Percentiles rank a stretch among this genome's conserved stretches.
These are phyloP conservation scores for Bruguiera sexangula DNA, from an alignment of 345 rosid genomes.

Conservation along the genomic window DNA sequence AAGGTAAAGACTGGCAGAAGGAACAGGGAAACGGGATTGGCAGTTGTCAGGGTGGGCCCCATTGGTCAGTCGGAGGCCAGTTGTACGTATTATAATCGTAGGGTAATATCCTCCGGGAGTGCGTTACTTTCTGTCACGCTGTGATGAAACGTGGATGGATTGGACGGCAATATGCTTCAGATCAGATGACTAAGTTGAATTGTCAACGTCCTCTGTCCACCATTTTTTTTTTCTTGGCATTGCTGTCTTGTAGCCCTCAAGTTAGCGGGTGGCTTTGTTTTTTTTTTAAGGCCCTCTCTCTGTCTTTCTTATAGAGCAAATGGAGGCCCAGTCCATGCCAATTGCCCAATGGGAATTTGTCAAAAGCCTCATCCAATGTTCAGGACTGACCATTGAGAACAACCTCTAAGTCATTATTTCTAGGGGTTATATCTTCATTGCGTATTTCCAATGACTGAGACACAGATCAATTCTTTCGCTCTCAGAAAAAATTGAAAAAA, in stretches of 20 bases:
- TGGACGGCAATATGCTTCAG: no score
- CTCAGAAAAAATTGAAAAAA: no score
- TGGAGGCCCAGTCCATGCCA: no score
- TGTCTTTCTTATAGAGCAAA: no score
- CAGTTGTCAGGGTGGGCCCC: neutral
- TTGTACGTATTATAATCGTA: neutral
- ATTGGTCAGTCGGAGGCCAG: neutral
- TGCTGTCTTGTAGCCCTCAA: slow-evolving; percentile 31
- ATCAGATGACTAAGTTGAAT: neutral
- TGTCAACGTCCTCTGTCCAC: neutral
- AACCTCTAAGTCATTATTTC: no score
- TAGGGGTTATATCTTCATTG: no score
- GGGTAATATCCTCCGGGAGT: neutral
- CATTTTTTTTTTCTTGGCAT: neutral
- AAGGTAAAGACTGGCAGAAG: neutral
- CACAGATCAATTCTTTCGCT: no score
- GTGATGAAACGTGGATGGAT: no score
- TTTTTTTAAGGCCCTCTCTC: neutral
- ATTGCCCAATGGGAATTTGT: no score
- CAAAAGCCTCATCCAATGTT: no score
- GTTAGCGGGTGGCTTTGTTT: neutral
- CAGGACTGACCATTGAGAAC: no score
- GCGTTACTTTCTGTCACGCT: neutral
- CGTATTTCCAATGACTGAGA: no score
- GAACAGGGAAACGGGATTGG: neutral